Conservation (phyloP, 768 basidiomycete species). For the Thelephora ganbajun region DNA sequence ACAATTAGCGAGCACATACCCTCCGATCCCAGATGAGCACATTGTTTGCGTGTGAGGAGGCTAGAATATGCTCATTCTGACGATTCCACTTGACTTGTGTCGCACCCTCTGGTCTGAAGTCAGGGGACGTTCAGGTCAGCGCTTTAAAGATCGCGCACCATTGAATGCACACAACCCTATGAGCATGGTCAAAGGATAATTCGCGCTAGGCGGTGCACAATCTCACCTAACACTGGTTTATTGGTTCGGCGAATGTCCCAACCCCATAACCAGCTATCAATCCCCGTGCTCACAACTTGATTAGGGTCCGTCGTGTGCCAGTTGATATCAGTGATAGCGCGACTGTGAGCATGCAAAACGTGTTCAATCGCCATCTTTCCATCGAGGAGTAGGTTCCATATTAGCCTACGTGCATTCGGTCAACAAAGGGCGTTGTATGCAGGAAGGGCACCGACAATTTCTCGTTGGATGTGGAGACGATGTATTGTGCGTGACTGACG, state of each 20-base stretch:
- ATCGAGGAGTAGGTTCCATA: conserved; percentile 80
- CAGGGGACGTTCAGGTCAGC: neutral
- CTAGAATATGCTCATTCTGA: conserved; percentile 72
- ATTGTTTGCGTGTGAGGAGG: conserved; percentile 77
- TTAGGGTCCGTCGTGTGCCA: conserved; percentile 87
- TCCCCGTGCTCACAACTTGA: conserved; percentile 75
- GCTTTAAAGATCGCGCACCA: conserved; percentile 18
- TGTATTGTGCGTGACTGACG: conserved; percentile 56
- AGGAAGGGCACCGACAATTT: conserved; percentile 44
- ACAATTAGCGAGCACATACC: conserved; percentile 29
- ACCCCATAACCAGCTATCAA: conserved; percentile 89
- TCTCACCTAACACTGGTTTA: conserved; percentile 55
- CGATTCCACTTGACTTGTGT: conserved; percentile 98
- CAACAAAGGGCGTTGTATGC: neutral
- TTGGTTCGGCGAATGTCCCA: conserved; percentile 63
- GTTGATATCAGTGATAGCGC: conserved; percentile 96
- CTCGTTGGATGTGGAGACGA: conserved; percentile 80
- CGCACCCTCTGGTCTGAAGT: conserved; percentile 42
- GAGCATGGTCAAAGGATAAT: neutral
- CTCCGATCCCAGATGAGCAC: conserved; percentile 92
- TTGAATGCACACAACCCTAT: conserved; percentile 47
- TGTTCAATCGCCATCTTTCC: conserved; percentile 75
- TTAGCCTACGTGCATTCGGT: conserved; percentile 32
- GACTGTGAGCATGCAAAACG: conserved; percentile 78
- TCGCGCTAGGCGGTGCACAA: too few relatives aligned